Evolutionary conservation across 2,329 filamentous ascomycete genomes (phyloP), one percentile per base, ranked within the genome.

Genomic region (Chaetomiaceae sp.): DNA sequence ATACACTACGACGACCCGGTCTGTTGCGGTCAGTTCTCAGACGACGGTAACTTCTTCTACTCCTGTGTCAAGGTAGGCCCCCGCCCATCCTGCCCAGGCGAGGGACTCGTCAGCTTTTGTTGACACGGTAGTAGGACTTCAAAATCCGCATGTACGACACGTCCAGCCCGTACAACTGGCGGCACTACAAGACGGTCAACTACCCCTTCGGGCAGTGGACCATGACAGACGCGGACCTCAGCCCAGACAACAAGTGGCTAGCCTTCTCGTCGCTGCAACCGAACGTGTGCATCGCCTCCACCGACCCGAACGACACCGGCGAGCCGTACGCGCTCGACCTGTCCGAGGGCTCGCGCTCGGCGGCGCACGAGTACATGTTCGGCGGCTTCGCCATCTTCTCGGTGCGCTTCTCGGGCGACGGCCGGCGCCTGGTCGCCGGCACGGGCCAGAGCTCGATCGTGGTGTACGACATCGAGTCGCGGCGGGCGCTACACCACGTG

Each of bases 61-160:
- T 43, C 56, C 4, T 54, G 52, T 37, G 56, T 53, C 39, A 58
- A 57, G 45, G 49, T 14, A 47, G 39, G 49, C 32, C 4, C 6
- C n/a, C 4, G n/a, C 14, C 22, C 22, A 24, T 24, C 22, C 22
- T 11, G 9, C 19, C 20, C 7, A n/a, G 17, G 10, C 8, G 5
- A 22, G 20, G 4, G 12, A 11, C n/a, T 3, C 17, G 2, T 6
- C 11, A 18, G n/a, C 4, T 5, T 9, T 10, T 38, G n/a, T 7
- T 24, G 14, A 26, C 22, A 14, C 36, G 22, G 35, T 7, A 14
- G 1, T 2, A 96, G 65, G 90, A 97, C 65, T 95, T 95, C 69
- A 85, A 82, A 56, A 89, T 98, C 9, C 84, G 90, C 43, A 90
- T 98, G 87, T 98, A 97, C 66, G 91, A 97, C 64, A 97, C 93